Evolutionary conservation across 768 basidiomycete genomes (phyloP).

Genomic region (Mycena latifolia): DNA sequence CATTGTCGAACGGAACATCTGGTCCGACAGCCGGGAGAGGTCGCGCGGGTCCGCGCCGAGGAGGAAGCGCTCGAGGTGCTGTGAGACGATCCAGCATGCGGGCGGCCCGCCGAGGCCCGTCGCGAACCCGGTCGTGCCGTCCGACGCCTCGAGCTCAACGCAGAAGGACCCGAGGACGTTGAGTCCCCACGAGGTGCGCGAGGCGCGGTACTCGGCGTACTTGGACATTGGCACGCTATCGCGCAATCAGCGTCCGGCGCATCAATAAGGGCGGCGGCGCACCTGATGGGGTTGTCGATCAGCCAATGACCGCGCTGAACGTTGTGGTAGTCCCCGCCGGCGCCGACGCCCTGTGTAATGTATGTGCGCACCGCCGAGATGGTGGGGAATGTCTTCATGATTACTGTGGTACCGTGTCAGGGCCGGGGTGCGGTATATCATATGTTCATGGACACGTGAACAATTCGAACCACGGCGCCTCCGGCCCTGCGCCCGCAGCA

Average conservation of each 20-base stretch:
- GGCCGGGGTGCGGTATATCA: too few species aligned
- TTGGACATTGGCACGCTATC: slow-evolving; percentile 41
- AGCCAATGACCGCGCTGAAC: slow-evolving; percentile 43
- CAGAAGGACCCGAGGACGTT: slow-evolving; percentile 47
- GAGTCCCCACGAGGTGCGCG: slow-evolving; percentile 44
- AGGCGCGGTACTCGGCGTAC: slow-evolving; percentile 44
- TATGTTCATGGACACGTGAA: too few species aligned
- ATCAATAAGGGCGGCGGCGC: slow-evolving; percentile 5
- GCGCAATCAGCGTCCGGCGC: slow-evolving; percentile 13
- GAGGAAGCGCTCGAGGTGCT: slow-evolving; percentile 46
- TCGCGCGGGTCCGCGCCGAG: slow-evolving; percentile 45
- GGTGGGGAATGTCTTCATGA: slow-evolving; percentile 40
- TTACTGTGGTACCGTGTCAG: too few species aligned
- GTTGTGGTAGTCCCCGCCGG: slow-evolving; percentile 42
- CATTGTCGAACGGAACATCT: slow-evolving; percentile 46
- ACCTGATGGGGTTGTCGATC: slow-evolving; percentile 41
- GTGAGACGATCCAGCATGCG: slow-evolving; percentile 48
- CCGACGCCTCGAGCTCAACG: too few species aligned
- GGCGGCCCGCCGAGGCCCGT: too few species aligned
- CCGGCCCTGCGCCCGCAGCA: too few species aligned
- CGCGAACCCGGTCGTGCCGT: too few species aligned
- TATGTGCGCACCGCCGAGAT: slow-evolving; percentile 41
- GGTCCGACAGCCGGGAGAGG: slow-evolving; percentile 45
- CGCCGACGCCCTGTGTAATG: too few species aligned
- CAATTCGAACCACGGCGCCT: too few species aligned